These are phyloP conservation scores for Pholiota conissans DNA, from an alignment of 768 basidiomycete genomes.

Conservation along the genomic window DNA sequence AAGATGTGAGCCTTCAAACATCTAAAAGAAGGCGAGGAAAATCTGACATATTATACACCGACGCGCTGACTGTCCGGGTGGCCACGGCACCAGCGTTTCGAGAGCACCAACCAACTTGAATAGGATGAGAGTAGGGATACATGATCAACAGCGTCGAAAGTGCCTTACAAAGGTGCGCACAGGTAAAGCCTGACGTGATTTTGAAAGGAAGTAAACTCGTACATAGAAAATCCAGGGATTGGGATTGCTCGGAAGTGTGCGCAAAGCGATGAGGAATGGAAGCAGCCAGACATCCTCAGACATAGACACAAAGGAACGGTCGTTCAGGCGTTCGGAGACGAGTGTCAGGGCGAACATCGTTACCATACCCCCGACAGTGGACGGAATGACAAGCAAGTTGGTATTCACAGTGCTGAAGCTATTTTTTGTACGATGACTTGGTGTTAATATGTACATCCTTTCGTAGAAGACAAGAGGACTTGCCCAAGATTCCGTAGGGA, in stretches of 20 bases:
- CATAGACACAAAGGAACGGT: constrained; percentile 55
- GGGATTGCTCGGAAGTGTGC: constrained; percentile 44
- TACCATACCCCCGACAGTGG: constrained; percentile 48
- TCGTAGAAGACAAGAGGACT: too few species aligned
- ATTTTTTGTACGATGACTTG: background rate
- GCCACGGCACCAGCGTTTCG: constrained; percentile 61
- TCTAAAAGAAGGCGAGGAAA: background rate
- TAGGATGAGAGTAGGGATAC: constrained; percentile 43
- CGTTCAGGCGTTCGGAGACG: constrained; percentile 52
- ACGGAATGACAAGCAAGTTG: constrained; percentile 63
- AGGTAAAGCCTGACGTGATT: background rate
- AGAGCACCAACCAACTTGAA: constrained; percentile 61
- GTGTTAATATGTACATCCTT: too few species aligned
- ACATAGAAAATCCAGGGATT: constrained; percentile 59
- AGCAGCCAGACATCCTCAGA: constrained; percentile 58
- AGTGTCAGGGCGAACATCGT: constrained; percentile 51
- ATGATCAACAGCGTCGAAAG: constrained; percentile 16
- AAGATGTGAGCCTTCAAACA: background rate
- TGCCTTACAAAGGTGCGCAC: constrained; percentile 12
- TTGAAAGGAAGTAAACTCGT: constrained; percentile 13
- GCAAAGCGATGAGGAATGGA: constrained; percentile 60
- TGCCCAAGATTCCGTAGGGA: constrained; percentile 55
- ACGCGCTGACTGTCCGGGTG: constrained; percentile 58
- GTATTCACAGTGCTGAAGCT: constrained; percentile 62
- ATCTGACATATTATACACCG: constrained; percentile 54